A percentile compares a stretch with the other conserved stretches of the same genome.
Evolutionary conservation across 2,329 filamentous ascomycete species (phyloP).

Genomic region (Shiraia bambusicola): DNA sequence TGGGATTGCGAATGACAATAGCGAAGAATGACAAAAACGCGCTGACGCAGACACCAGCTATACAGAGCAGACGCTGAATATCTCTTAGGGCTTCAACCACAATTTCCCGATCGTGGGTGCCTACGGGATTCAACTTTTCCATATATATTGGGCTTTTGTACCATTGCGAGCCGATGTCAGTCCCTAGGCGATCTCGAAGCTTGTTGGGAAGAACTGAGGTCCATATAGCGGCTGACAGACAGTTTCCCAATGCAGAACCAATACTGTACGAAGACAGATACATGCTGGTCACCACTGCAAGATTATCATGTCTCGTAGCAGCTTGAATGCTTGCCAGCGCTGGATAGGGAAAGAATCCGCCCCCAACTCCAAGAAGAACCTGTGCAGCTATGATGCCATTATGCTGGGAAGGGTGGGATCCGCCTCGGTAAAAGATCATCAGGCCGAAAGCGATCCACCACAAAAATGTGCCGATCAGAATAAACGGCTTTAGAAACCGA

Average conservation of each 20-base stretch:
- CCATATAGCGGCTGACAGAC: conserved; percentile 65
- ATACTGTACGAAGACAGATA: conserved; percentile 64
- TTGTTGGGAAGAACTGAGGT: conserved; percentile 52
- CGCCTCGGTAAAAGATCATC: conserved; percentile 63
- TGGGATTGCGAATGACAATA: conserved; percentile 50
- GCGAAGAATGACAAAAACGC: conserved; percentile 51
- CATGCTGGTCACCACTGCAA: conserved; percentile 64
- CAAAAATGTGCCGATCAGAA: conserved; percentile 60
- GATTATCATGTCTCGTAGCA: conserved; percentile 54
- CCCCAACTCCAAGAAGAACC: conserved; percentile 62
- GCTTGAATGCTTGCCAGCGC: conserved; percentile 55
- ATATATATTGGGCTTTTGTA: conserved; percentile 49
- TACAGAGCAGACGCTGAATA: conserved; percentile 52
- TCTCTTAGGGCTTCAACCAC: conserved; percentile 50
- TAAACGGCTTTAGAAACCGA: conserved; percentile 62
- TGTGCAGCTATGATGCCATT: conserved; percentile 64
- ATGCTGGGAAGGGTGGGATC: conserved; percentile 45
- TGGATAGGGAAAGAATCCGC: conserved; percentile 61
- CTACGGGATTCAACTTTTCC: conserved; percentile 44
- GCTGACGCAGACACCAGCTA: conserved; percentile 53
- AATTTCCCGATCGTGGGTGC: conserved; percentile 47
- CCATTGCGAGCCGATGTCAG: conserved; percentile 44
- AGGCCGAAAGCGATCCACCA: conserved; percentile 66
- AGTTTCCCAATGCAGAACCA: conserved; percentile 61
- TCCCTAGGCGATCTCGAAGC: conserved; percentile 45